Percentiles rank a stretch among this genome's conserved stretches.
Conservation (phyloP, 306 rosid genomes). For the Clitoria ternatea region DNA sequence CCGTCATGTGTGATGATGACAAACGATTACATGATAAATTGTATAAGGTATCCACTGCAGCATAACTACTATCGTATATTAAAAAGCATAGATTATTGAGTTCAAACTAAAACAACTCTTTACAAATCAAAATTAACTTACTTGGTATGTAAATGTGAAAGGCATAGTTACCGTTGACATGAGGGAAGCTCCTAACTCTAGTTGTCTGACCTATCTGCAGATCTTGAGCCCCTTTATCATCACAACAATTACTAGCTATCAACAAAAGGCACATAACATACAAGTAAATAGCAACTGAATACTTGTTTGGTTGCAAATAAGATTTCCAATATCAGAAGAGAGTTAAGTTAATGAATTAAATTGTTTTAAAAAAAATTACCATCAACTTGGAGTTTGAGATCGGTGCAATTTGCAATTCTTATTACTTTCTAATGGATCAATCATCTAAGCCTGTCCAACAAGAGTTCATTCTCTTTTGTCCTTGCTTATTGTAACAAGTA, state of each 20-base stretch:
- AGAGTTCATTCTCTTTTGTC: not conserved
- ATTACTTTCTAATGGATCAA: not conserved
- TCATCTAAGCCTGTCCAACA: conserved; percentile 3
- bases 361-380: not conserved
- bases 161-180: conserved; percentile 79
- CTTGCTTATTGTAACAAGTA: not conserved
- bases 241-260: conserved; percentile 36
- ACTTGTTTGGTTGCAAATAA: not conserved
- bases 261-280: not conserved
- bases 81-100: not conserved
- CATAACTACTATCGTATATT: not conserved
- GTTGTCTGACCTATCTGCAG: conserved; percentile 41
- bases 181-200: conserved; percentile 79
- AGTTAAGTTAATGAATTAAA: not conserved
- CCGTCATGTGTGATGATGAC: not conserved
- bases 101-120: not conserved
- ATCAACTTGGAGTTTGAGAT: not conserved
- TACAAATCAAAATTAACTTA: conserved; percentile 29
- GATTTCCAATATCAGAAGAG: conserved; percentile 9
- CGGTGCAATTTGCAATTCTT: not conserved
- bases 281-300: not conserved
- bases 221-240: conserved; percentile 41
- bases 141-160: conserved; percentile 84
- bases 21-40: not conserved
- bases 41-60: not conserved